Conservation (phyloP, 768 basidiomycete genomes). For the Fomitopsis serialis region DNA sequence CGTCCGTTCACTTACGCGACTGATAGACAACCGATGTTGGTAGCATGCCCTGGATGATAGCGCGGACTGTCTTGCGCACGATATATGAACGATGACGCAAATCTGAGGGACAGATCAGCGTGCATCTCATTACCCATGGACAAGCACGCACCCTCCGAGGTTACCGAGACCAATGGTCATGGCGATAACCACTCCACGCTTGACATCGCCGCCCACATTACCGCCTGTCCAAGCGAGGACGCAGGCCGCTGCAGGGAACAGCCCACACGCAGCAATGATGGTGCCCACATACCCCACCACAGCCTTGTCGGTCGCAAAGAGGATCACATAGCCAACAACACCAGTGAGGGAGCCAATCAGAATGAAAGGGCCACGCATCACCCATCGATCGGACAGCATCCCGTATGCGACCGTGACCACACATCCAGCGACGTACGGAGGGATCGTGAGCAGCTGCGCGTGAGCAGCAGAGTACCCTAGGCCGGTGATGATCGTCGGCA, state of each 20-base stretch:
- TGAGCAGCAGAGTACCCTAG: constrained; percentile 47
- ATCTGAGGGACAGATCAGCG: constrained; percentile 16
- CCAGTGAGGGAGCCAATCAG: not conserved
- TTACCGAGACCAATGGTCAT: constrained; percentile 53
- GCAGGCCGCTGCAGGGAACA: constrained; percentile 5
- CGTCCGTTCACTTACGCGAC: constrained; percentile 5
- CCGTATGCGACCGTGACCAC: not conserved
- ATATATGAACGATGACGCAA: constrained; percentile 40
- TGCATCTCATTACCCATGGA: too few relatives aligned
- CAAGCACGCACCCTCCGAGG: constrained; percentile 38
- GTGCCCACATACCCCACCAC: constrained; percentile 37
- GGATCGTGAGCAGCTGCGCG: constrained; percentile 56
- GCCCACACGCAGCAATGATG: constrained; percentile 35
- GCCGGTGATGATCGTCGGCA: constrained; percentile 59
- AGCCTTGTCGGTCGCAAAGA: not conserved
- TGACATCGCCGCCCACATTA: constrained; percentile 50
- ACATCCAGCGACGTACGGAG: constrained; percentile 24
- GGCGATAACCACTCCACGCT: constrained; percentile 45
- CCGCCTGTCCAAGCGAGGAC: constrained; percentile 40
- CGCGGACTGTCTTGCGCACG: constrained; percentile 8
- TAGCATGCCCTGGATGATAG: constrained; percentile 9
- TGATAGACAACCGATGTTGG: constrained; percentile 5
- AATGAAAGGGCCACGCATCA: constrained; percentile 1
- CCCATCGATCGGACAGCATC: constrained; percentile 4
- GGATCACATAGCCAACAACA: constrained; percentile 1